These are phyloP conservation scores for Corymbia calophylla DNA, from an alignment of 441 rosid species.

Conservation along the genomic window DNA sequence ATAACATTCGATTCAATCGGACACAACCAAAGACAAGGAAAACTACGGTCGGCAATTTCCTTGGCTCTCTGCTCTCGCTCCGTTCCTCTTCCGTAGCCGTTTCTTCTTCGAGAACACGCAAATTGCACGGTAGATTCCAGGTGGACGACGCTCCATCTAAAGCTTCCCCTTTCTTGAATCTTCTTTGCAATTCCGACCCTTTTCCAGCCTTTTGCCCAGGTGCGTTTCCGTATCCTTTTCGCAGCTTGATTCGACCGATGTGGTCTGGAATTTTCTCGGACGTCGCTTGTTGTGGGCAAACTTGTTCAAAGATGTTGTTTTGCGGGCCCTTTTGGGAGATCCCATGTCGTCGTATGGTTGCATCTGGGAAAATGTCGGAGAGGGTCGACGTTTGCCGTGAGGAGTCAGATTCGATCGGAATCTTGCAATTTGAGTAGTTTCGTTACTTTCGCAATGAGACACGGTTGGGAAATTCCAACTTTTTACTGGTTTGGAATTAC, in stretches of 20 bases:
- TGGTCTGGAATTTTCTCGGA: neutral
- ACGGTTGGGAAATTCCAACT: neutral
- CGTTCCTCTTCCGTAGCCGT: neutral
- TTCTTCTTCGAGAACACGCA: neutral
- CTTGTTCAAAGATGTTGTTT: neutral
- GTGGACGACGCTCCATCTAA: neutral
- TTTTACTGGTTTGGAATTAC: neutral
- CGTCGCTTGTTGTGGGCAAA: neutral
- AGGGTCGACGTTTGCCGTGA: neutral
- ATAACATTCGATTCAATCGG: neutral
- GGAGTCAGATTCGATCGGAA: neutral
- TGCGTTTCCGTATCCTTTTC: neutral
- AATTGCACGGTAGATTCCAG: neutral
- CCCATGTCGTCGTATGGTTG: neutral
- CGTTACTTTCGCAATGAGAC: neutral
- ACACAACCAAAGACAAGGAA: neutral
- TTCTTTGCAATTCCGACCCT: neutral
- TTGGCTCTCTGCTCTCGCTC: neutral
- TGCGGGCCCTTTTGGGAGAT: neutral
- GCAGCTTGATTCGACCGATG: neutral
- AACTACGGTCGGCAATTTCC: neutral
- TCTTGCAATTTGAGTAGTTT: neutral
- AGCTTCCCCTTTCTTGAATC: neutral
- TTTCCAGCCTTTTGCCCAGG: neutral
- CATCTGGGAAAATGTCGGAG: neutral